Percentiles rank a stretch among this genome's conserved stretches.
Conservation (phyloP, 2,329 filamentous ascomycete genomes). For the Aureobasidium subglaciale region DNA sequence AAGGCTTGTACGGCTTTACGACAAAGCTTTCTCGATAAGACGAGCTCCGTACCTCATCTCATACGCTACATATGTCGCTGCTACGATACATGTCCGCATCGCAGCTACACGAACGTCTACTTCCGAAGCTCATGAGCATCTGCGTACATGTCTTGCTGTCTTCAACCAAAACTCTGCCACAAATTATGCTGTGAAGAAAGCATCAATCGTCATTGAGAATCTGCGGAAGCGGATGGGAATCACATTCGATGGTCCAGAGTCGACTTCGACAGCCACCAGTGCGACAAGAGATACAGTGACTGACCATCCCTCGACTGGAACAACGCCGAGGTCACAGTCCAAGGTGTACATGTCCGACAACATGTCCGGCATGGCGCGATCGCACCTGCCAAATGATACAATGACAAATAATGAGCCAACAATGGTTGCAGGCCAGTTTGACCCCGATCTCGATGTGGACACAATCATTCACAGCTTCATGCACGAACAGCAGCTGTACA, state of each 20-base stretch:
- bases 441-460: slow-evolving; percentile 35
- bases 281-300: background rate
- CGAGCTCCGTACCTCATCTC: slow-evolving; percentile 48
- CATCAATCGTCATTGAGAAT: slow-evolving; percentile 39
- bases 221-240: slow-evolving; percentile 42
- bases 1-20: slow-evolving; percentile 38
- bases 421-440: slow-evolving; percentile 21
- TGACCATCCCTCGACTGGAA: background rate
- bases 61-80: slow-evolving; percentile 50
- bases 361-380: background rate
- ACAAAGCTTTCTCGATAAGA: slow-evolving; percentile 39
- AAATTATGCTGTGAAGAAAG: slow-evolving; percentile 43
- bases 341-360: background rate
- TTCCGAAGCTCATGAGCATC: slow-evolving; percentile 34
- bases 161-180: slow-evolving; percentile 46
- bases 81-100: slow-evolving; percentile 47
- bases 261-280: background rate
- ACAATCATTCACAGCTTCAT: slow-evolving; percentile 39
- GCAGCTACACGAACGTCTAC: slow-evolving; percentile 35
- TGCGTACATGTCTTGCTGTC: slow-evolving; percentile 41
- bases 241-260: slow-evolving; percentile 13
- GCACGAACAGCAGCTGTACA: slow-evolving; percentile 21
- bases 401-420: slow-evolving; percentile 14
- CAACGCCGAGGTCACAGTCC: background rate
- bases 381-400: background rate